These are phyloP conservation scores for Xylariales sp. DNA, from an alignment of 2,329 filamentous ascomycete species.

Conservation along the genomic window DNA sequence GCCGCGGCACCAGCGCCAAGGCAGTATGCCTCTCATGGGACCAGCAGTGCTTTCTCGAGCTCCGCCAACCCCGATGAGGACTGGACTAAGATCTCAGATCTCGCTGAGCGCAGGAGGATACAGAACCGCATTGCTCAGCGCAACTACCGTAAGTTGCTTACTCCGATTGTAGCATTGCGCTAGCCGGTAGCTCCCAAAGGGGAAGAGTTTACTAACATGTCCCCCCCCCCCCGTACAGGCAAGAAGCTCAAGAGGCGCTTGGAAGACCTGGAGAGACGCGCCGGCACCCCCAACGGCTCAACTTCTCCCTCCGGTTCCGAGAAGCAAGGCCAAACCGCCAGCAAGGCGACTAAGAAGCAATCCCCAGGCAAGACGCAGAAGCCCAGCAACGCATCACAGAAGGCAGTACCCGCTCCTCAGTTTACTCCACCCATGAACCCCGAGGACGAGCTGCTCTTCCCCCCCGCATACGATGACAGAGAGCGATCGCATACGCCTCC, in stretches of 20 bases:
- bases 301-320: constrained; percentile 28
- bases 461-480: constrained; percentile 55
- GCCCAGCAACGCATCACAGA: constrained; percentile 21
- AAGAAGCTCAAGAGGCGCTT: constrained; percentile 91
- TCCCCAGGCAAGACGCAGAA: constrained; percentile 46
- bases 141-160: constrained; percentile 75
- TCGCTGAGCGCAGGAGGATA: constrained; percentile 88
- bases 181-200: constrained; percentile 1
- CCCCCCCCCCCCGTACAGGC: constrained; percentile 56
- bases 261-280: constrained; percentile 78
- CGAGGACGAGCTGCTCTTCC: constrained; percentile 65
- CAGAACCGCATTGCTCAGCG: constrained; percentile 97
- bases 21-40: constrained; percentile 69
- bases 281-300: constrained; percentile 49
- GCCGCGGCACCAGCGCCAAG: constrained; percentile 43
- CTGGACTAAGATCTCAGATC: constrained; percentile 98
- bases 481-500: constrained; percentile 69
- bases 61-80: constrained; percentile 95
- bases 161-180: neutral
- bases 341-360: constrained; percentile 26
- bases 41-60: constrained; percentile 90
- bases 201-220: constrained; percentile 9
- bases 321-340: constrained; percentile 30
- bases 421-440: constrained; percentile 58
- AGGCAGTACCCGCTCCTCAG: constrained; percentile 44